A percentile compares a stretch with the other conserved stretches of the same genome.
These are phyloP conservation scores for Orbilia brochopaga DNA, from an alignment of 2,329 filamentous ascomycete genomes.

Conservation along the genomic window DNA sequence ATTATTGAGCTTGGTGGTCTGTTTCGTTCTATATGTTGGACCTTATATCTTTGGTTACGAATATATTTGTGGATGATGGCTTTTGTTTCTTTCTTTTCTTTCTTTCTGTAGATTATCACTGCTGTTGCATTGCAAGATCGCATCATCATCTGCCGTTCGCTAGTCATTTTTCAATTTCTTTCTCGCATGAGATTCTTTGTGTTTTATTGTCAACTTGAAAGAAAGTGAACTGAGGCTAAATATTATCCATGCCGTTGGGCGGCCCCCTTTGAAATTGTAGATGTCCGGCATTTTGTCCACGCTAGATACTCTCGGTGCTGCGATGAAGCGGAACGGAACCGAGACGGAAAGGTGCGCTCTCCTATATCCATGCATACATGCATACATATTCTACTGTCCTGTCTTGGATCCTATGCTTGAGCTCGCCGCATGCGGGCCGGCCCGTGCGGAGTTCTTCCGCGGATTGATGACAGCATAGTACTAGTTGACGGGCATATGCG, in stretches of 20 bases:
- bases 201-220: slow-evolving; percentile 6
- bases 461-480: too few relatives aligned
- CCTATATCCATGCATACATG: slow-evolving; percentile 1
- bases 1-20: neutral
- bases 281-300: slow-evolving; percentile 49
- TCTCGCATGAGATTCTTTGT: slow-evolving; percentile 6
- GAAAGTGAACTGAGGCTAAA: slow-evolving; percentile 44
- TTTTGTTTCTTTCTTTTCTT: slow-evolving; percentile 8
- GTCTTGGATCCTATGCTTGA: too few relatives aligned
- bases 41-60: neutral
- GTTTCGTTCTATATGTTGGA: neutral
- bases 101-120: slow-evolving; percentile 40
- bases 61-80: slow-evolving; percentile 5
- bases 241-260: slow-evolving; percentile 29
- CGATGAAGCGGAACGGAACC: slow-evolving; percentile 46
- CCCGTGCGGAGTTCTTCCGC: too few relatives aligned
- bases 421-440: too few relatives aligned
- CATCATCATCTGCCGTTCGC: slow-evolving; percentile 44
- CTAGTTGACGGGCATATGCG: too few relatives aligned
- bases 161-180: slow-evolving; percentile 14
- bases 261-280: slow-evolving; percentile 35
- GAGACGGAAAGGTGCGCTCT: slow-evolving; percentile 49
- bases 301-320: slow-evolving; percentile 41
- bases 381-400: slow-evolving; percentile 3
- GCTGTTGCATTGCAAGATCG: neutral